Evolutionary conservation across 805 yeast species (phyloP).

Genomic region (Yamadazyma olivae): DNA sequence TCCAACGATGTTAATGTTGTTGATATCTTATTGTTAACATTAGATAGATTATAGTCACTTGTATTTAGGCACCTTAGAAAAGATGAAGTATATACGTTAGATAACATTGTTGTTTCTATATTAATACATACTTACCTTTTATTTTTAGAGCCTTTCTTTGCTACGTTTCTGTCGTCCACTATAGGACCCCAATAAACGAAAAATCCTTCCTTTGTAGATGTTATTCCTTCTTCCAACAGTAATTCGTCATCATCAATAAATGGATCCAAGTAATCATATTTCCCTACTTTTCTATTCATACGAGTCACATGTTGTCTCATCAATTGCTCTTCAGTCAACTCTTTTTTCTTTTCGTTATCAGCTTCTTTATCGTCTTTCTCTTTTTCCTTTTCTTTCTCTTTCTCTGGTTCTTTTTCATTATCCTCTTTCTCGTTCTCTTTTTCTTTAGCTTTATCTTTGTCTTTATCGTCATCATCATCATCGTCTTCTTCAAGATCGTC

Average conservation of each 20-base stretch:
- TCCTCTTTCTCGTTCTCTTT: slow-evolving; percentile 4
- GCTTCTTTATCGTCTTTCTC: slow-evolving; percentile 44
- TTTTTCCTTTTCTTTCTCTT: slow-evolving; percentile 31
- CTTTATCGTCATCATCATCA: slow-evolving; percentile 26
- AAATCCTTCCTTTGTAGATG: slow-evolving; percentile 91
- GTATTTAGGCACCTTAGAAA: background rate
- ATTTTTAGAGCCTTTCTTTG: slow-evolving; percentile 18
- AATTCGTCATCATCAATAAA: slow-evolving; percentile 94
- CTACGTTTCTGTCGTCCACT: slow-evolving; percentile 46
- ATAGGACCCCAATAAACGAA: slow-evolving; percentile 94
- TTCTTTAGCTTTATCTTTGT: slow-evolving; percentile 12
- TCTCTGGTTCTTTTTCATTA: slow-evolving; percentile 17
- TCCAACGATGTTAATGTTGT: slow-evolving; percentile 26
- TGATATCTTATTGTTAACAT: slow-evolving; percentile 30
- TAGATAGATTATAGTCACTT: slow-evolving; percentile 27
- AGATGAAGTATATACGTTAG: no score
- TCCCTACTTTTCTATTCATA: slow-evolving; percentile 76
- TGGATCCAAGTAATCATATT: slow-evolving; percentile 90
- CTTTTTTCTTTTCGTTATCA: slow-evolving; percentile 28
- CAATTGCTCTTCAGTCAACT: slow-evolving; percentile 40
- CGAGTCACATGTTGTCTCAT: slow-evolving; percentile 41
- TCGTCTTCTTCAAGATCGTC: slow-evolving; percentile 28
- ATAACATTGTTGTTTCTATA: no score
- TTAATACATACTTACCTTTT: slow-evolving; percentile 4
- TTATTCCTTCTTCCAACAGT: slow-evolving; percentile 89